Evolutionary conservation across 2,329 filamentous ascomycete genomes (phyloP), one percentile per base, ranked within the genome.

Genomic region (Fusarium praegraminearum): DNA sequence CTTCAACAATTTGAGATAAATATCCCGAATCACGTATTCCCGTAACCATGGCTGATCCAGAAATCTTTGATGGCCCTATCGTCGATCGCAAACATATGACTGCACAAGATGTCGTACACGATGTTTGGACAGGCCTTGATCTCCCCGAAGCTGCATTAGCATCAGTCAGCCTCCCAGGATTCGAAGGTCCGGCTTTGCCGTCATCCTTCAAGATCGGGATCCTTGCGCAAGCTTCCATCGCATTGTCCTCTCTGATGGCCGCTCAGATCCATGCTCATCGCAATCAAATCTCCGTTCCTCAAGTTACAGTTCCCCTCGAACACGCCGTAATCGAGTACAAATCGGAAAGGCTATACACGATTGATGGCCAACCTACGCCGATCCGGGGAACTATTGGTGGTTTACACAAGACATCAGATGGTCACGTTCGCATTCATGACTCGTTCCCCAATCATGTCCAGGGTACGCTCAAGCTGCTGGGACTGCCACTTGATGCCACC

Each of bases 191-290:
- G 7, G 78, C 76, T 5, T 73, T 81, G 2, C 81, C 82, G 1
- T 88, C 85, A 2, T 88, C 86, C 0, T 88, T 84, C 79, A 87
- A 86, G 59, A 81, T 89, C 16, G 83, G 80, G 1, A 77, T 83
- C 38, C 76, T 89, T 1, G 86, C 86, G 0, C 86, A 88, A 69
- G 78, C 81, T 13, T 80, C 82, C 2, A 86, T 89, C 28, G 84
- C 80, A 0, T 71, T 86, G 0, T 84, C 86, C 1, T 84, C 84
- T 1, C 77, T 89, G 0, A 73, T 81, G 0, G 86, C 86, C 3
- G 81, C 85, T 1, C 77, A 84, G 11, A 73, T 87, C 15, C 77
- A 83, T 61, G 76, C 82, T 2, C 38, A 75, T 2, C 78, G 80
- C 4, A 76, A 78, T 11, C 9, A 55, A 0, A 26, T 35, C 0